Evolutionary conservation across 352 stramenopile genomes (phyloP).

Genomic region (Phytophthora pluvialis): DNA sequence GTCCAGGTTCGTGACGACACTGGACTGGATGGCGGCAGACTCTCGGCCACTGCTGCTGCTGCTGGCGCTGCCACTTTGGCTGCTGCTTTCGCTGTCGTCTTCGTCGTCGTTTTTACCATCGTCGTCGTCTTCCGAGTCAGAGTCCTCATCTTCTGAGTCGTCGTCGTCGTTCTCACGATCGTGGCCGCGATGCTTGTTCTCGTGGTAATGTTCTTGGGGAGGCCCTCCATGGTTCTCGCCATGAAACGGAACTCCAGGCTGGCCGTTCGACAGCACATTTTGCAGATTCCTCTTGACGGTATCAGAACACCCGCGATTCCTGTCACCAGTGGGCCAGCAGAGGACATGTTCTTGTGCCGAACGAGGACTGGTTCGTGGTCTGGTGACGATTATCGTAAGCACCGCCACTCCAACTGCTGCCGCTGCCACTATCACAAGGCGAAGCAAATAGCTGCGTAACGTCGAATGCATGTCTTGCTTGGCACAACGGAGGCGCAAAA

Average conservation of each 20-base stretch:
- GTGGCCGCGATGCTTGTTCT: slow-evolving; percentile 1
- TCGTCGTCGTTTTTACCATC: slow-evolving; percentile 10
- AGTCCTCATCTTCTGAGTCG: slow-evolving; percentile 5
- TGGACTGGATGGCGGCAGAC: slow-evolving; percentile 28
- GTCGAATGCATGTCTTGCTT: slow-evolving; percentile 12
- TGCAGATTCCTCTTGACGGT: slow-evolving; percentile 9
- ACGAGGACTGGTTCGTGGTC: neutral
- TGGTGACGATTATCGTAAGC: slow-evolving; percentile 6
- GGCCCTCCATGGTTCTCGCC: neutral
- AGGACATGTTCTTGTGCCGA: neutral
- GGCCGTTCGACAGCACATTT: neutral
- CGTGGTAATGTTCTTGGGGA: neutral
- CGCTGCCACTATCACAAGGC: slow-evolving; percentile 15
- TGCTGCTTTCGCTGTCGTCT: slow-evolving; percentile 12
- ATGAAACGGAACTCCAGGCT: neutral
- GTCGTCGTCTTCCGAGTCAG: neutral
- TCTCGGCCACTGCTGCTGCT: slow-evolving; percentile 1
- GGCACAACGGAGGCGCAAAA: neutral
- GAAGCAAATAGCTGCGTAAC: slow-evolving; percentile 15
- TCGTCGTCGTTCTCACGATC: slow-evolving; percentile 12
- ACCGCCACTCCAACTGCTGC: slow-evolving; percentile 5
- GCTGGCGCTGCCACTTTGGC: slow-evolving; percentile 2
- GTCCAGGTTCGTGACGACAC: slow-evolving; percentile 35
- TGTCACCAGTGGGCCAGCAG: neutral
- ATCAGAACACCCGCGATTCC: neutral